Base-by-base conservation (phyloP, 1,284 basidiomycete species). In the Athelia sp. region DNA sequence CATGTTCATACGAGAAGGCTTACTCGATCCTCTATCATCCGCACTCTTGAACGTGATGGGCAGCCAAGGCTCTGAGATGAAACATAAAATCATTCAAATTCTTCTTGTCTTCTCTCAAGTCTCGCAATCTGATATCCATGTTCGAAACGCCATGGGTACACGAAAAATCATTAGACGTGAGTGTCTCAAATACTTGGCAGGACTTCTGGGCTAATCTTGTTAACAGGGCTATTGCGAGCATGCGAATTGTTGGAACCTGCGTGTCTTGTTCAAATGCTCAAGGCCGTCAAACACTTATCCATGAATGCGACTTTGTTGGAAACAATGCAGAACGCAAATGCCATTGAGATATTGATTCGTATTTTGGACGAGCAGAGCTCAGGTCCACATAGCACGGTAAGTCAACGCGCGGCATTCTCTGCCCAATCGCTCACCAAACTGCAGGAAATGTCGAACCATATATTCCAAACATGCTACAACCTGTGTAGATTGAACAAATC, bases 1-100 rank as follows among this genome's bases (percentile, higher is more conserved):
- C 15, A 97, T 98, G 90, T 95, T 98, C 69, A 93, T 97, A 26
- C 82, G 93, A 21, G 96, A 98, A 67, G 95, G 95, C 15, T 75
- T 98, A 4, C 75, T 98, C 32, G 95, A 98, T 57, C 96, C 96
- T 0, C 71, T 99, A 1, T 93, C 94, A 0, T 86, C 88, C 0
- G 94, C 95, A 0, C 68, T 99, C 35, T 73, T 96, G 48, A 90
- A 91, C 57, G 90, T 98, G 49, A 89, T 95, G 75, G 79, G 81
- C 3, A 87, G 81, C 55, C 79, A 81, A 17, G 84, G 83, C 47
- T 74, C 80, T 3, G 85, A 89, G 50, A 90, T 88, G 70, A 93
- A 91, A 68, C 76, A 78, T 67, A 90, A 93, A 71, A 93, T 96
- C 53, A 87, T 97, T 40, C 86, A 92, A 59, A 92, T 97, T 51